Evolutionary conservation across 2,329 filamentous ascomycete genomes (phyloP), one percentile per base, ranked within the genome.

Genomic region (Penicillium vulpinum): DNA sequence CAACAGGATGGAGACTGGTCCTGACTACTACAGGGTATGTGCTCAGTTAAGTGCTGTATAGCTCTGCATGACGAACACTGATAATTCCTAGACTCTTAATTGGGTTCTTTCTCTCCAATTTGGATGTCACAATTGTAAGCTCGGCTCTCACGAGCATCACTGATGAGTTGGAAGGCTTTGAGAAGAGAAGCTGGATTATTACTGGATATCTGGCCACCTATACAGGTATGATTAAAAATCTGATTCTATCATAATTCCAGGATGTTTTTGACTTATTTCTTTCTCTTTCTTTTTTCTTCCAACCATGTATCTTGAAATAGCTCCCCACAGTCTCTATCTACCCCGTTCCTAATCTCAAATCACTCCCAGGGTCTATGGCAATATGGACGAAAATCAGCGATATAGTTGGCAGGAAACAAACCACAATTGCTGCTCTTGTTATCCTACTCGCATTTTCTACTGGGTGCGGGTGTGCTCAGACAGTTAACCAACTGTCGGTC

Each of bases 101-200:
- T 50, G 56, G 67, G 9, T 66, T 69, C 46, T 74, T 70, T 36
- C 62, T 74, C 15, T 66, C 68, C 16, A 73, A 70, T 44, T 31
- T 75, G 21, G 70, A 75, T 54, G 62, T 69, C n/a, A 68, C 71
- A 4, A 69, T 75, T 26, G 70, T 72, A 4, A 74, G 71, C 57
- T 74, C 72, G 1, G 66, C 72, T 5, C 60, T 76, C 1, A 60
- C 74, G 4, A 61, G 62, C 21, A 75, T 75, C 46, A 72, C 70
- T 3, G 64, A 74, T 57, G 63, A 67, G 10, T 47, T 76, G 6
- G 58, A 69, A 18, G 68, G 70, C 7, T 75, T 73, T 29, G 57
- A 66, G 15, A 67, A 68, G 35, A 70, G 66, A 47, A 69, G 69
- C 18, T 76, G 73, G 73, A 62, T 75, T 24, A 62, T 74, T 22